Base-by-base conservation (phyloP, 2,329 filamentous ascomycete species). In the Aspergillus cejpii region DNA sequence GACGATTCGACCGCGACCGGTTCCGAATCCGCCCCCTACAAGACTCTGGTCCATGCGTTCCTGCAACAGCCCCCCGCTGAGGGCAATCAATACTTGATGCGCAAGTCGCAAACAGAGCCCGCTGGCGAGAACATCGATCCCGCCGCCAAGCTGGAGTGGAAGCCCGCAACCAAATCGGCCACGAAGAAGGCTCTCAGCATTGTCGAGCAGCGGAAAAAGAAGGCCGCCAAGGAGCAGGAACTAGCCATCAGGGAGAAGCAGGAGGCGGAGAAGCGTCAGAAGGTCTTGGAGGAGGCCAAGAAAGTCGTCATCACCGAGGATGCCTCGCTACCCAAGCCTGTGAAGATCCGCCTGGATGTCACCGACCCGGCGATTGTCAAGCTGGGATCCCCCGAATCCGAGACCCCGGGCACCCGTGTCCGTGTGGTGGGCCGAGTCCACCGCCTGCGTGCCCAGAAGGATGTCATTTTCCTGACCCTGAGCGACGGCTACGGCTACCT, bases 381-480 rank as follows among this genome's bases (percentile, higher is more conserved):
- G 61, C 67, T 83, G 52, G 72, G 77, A 50, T 70, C 72, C 12
- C 71, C 72, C 47, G 65, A 68, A 68, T 83, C 56, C 74, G 81
- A 67, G 73, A 80, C 54, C 67, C 74, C 62, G 64, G 87, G 86
- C 52, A 83, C 83, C 34, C 78, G 88, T 43, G 86, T 94, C 47
- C 81, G 83, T 56, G 85, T 95, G 17, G 79, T 83, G 53, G 90
- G 90, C 44, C 80, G 89, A 54, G 87, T 95, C 43, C 87, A 94
- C 70, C 80, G 87, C 47, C 72, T 90, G 65, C 79, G 87, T 50
- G 76, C 79, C 49, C 90, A 95, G 71, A 92, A 91, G 70, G 83
- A 87, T 61, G 79, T 87, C 52, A 83, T 88, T 44, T 96, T 95
- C 69, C 76, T 95, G 62, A 91, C 84, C n/a, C 73, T 95, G 52